These are phyloP conservation scores for Jamesozyma jinghongensis DNA, from an alignment of 805 yeast species.

Conservation along the genomic window DNA sequence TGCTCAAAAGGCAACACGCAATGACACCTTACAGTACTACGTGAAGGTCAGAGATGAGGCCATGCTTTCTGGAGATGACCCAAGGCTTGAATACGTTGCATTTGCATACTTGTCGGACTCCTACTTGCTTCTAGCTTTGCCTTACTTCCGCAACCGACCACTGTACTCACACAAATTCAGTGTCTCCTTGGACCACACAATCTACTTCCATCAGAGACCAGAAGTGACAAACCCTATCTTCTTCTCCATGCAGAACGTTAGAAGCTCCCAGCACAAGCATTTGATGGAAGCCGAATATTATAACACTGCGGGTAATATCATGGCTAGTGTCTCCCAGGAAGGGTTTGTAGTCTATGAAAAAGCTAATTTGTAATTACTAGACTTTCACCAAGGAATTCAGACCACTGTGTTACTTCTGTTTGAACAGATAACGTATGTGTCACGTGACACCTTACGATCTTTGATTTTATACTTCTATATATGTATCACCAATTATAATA, in stretches of 20 bases:
- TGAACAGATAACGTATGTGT: too few species aligned
- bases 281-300: conserved; percentile 52
- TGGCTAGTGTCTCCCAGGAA: conserved; percentile 59
- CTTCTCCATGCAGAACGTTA: conserved; percentile 39
- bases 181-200: conserved; percentile 56
- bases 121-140: conserved; percentile 42
- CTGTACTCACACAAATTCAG: conserved; percentile 41
- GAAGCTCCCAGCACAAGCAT: conserved; percentile 45
- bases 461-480: not conserved
- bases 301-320: conserved; percentile 38
- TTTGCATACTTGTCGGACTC: conserved; percentile 54
- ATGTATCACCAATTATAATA: not conserved
- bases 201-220: conserved; percentile 49
- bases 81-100: conserved; percentile 43
- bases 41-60: conserved; percentile 16
- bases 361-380: conserved; percentile 15
- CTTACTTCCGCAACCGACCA: conserved; percentile 41
- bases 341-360: conserved; percentile 37
- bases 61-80: conserved; percentile 18
- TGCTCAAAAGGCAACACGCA: conserved; percentile 7
- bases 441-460: not conserved
- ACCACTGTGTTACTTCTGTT: too few species aligned
- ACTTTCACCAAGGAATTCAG: too few species aligned
- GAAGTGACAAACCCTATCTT: conserved; percentile 42
- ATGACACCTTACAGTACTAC: conserved; percentile 19